Percentiles rank a stretch among this genome's conserved stretches.
These are phyloP conservation scores for Persicaria tinctoria DNA, from an alignment of 148 eudicot genomes.

Conservation along the genomic window DNA sequence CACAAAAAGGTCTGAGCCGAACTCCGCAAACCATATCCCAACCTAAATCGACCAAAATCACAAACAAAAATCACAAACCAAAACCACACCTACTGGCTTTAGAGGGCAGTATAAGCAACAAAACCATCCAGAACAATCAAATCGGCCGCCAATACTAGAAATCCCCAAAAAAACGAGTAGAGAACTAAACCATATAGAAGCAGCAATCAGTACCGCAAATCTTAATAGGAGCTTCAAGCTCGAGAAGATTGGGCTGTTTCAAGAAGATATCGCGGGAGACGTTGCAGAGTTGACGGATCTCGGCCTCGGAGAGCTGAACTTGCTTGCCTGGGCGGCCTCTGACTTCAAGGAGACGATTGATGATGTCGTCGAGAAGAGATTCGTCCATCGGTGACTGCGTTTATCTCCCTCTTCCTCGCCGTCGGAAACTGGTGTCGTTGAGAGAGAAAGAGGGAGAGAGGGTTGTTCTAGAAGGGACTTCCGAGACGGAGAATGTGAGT, in stretches of 20 bases:
- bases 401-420: not conserved
- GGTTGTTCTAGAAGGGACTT: not conserved
- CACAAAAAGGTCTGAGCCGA: too few species aligned
- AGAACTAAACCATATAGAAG: not conserved
- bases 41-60: not conserved
- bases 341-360: slow-evolving; percentile 13
- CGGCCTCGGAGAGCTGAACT: slow-evolving; percentile 15
- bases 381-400: slow-evolving; percentile 11
- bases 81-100: not conserved
- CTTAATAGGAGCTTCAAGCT: slow-evolving; percentile 44
- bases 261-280: slow-evolving; percentile 32
- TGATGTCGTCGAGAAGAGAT: slow-evolving; percentile 14
- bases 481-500: not conserved
- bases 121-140: not conserved
- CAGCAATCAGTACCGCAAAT: slow-evolving; percentile 27
- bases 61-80: not conserved
- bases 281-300: slow-evolving; percentile 18
- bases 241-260: slow-evolving; percentile 36
- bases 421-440: not conserved
- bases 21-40: too few species aligned
- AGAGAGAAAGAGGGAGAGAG: slow-evolving; percentile 14
- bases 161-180: not conserved
- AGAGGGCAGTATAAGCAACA: not conserved
- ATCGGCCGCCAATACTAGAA: not conserved
- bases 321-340: slow-evolving; percentile 17